Base-by-base conservation (phyloP, 352 stramenopile species). In the Phytopythium helicoides region DNA sequence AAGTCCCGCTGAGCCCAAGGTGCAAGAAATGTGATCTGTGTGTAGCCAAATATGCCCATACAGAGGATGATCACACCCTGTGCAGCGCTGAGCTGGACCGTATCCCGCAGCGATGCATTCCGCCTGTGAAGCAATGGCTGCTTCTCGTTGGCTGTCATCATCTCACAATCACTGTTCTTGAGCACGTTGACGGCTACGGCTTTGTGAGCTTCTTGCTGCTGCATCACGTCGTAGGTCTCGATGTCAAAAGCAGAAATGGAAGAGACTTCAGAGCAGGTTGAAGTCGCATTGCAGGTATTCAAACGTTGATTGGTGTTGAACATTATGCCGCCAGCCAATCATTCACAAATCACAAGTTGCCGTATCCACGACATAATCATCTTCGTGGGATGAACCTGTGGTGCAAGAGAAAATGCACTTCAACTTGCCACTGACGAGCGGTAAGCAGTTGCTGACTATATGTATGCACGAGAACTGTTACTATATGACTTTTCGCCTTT, bases 41-140 rank as follows among this genome's bases (percentile, higher is more conserved):
- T 71, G 41, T 62, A 55, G 18, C 69, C 37, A 57, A 83, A 87
- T 18, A 75, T 41, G 25, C 21, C 48, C 16, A 85, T 66, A 12
- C 62, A 80, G 8, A 52, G 41, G 21, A 81, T 33, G 3, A 85
- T 31, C 35, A 68, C 28, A 33, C 70, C 23, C n/a, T 84, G 73
- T 2, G 61, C 54, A 35, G 35, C 25, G 19, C 31, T 52, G 25
- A 52, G 28, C 18, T 28, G 33, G 9, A 3, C 8, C 14, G 14
- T 26, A 1, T 6, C 16, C n/a, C 19, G 0, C 3, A 7, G 7
- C 25, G 3, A 16, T 10, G 34, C 16, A 11, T 35, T 16, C 5
- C 28, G 28, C 5, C 5, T 33, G 5, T 33, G 28, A 33, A 49
- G 42, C n/a, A 49, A 23, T 11, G 42, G 26, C 14, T 8, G 25